Evolutionary conservation across 1,284 basidiomycete species (phyloP).

Genomic region (Pseudozyma thailandica): DNA sequence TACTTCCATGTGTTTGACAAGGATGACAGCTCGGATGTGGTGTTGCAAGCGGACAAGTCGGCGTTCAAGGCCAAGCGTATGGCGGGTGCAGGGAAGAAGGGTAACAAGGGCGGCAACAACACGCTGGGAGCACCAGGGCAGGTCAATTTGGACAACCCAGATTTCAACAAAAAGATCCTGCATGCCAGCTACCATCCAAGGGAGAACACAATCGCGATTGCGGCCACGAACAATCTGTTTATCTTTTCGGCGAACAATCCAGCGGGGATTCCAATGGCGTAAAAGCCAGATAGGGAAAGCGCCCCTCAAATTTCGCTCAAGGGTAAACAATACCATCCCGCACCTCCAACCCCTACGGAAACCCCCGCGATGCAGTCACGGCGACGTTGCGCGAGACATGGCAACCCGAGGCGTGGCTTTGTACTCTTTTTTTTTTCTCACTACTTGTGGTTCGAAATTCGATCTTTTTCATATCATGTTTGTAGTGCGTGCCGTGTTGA

Average conservation of each 20-base stretch:
- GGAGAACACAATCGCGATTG: slow-evolving; percentile 86
- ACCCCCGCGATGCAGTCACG: too few relatives aligned
- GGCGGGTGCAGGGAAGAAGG: slow-evolving; percentile 77
- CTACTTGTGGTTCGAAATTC: too few relatives aligned
- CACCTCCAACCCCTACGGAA: too few relatives aligned
- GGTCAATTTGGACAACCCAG: slow-evolving; percentile 65
- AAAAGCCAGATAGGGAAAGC: background rate
- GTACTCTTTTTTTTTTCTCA: too few relatives aligned
- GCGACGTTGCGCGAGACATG: too few relatives aligned
- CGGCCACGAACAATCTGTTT: slow-evolving; percentile 70
- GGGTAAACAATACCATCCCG: too few relatives aligned
- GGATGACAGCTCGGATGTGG: slow-evolving; percentile 87
- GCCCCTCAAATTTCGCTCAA: background rate
- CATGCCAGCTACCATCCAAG: slow-evolving; percentile 89
- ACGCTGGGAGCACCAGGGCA: slow-evolving; percentile 74
- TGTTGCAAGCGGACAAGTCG: slow-evolving; percentile 98
- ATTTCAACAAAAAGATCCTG: slow-evolving; percentile 97
- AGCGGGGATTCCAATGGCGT: slow-evolving; percentile 49
- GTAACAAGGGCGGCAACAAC: slow-evolving; percentile 73
- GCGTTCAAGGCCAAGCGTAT: slow-evolving; percentile 98
- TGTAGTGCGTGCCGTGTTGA: too few relatives aligned
- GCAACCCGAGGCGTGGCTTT: too few relatives aligned
- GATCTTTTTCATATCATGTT: too few relatives aligned
- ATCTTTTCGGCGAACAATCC: slow-evolving; percentile 72
- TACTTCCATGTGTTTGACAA: slow-evolving; percentile 99